Base-by-base conservation (phyloP, 495 filamentous ascomycete genomes). In the Penicillium macrosclerotiorum region DNA sequence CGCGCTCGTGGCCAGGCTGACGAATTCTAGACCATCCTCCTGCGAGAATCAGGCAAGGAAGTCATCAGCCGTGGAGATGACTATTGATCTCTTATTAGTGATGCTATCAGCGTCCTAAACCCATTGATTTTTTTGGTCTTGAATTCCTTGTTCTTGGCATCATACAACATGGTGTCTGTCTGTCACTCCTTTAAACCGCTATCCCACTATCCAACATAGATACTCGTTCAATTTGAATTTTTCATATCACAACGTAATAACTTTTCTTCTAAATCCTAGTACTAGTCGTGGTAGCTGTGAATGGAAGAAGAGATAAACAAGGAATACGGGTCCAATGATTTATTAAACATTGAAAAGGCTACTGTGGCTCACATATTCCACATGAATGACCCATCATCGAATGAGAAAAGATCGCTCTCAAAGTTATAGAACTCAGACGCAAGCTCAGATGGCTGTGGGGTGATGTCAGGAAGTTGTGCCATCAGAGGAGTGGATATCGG, bases 41-140 rank as follows among this genome's bases (percentile, higher is more conserved):
- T 78, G 33, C 62, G 72, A 17, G 66, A 68, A 19, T 69, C 58
- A 5, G 63, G 67, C 30, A 77, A 78, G 55, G 74, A 78, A 46
- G 62, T 78, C 3, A 68, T 78, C 42, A 75, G 71, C 45, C 67
- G 74, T 42, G 74, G 74, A 16, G 70, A 73, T 44, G 74, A 78
- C 58, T 78, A 76, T 41, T 77, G 45, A 55, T 13, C 25, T 22
- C 19, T 12, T n/a, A 1, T n/a, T 8, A 4, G n/a, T 3, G 20
- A 11, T 20, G 34, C 17, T 11, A 11, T 22, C 23, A 29, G 6
- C 25, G 6, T 29, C 12, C 25, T n/a, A n/a, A n/a, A n/a, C n/a
- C n/a, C n/a, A n/a, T n/a, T n/a, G n/a, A n/a, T n/a, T n/a, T n/a
- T n/a, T n/a, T n/a, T n/a, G n/a, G n/a, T n/a, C n/a, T n/a, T n/a